Percentiles rank a stretch among this genome's conserved stretches.
Evolutionary conservation across 2,329 filamentous ascomycete genomes (phyloP).

Genomic region (Neophaeococcomyces mojaviensis): DNA sequence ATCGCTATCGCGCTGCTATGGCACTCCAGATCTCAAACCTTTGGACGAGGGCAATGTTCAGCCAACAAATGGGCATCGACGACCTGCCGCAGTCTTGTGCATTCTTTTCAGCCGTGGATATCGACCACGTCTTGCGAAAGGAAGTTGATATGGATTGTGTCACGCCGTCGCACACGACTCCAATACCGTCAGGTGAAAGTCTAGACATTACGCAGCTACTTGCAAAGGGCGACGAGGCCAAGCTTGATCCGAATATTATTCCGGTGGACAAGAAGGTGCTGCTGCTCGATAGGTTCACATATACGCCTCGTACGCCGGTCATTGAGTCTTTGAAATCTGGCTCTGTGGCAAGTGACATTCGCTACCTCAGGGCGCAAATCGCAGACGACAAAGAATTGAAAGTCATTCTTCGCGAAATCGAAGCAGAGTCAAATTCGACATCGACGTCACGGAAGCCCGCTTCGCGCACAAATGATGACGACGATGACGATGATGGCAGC

Average conservation of each 20-base stretch:
- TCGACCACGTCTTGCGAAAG: conserved; percentile 91
- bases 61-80: conserved; percentile 90
- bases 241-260: conserved; percentile 57
- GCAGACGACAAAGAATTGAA: conserved; percentile 66
- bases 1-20: conserved; percentile 85
- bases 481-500: conserved; percentile 2
- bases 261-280: conserved; percentile 48
- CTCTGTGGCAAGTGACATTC: conserved; percentile 37
- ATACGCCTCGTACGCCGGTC: conserved; percentile 65
- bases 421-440: conserved; percentile 28
- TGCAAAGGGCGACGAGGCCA: conserved; percentile 60
- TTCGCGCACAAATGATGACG: background rate
- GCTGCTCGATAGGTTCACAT: conserved; percentile 54
- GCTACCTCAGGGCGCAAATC: conserved; percentile 80
- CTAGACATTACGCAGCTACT: conserved; percentile 76
- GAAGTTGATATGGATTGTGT: conserved; percentile 98
- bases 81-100: conserved; percentile 91
- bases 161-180: conserved; percentile 72
- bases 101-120: conserved; percentile 91
- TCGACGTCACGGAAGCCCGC: conserved; percentile 2
- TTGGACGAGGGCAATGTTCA: conserved; percentile 96
- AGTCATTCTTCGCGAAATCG: conserved; percentile 59
- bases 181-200: conserved; percentile 78
- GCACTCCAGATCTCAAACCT: conserved; percentile 89
- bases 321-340: conserved; percentile 62